Base-by-base conservation (phyloP, 1,284 basidiomycete species). In the Porphyrellus sp. region DNA sequence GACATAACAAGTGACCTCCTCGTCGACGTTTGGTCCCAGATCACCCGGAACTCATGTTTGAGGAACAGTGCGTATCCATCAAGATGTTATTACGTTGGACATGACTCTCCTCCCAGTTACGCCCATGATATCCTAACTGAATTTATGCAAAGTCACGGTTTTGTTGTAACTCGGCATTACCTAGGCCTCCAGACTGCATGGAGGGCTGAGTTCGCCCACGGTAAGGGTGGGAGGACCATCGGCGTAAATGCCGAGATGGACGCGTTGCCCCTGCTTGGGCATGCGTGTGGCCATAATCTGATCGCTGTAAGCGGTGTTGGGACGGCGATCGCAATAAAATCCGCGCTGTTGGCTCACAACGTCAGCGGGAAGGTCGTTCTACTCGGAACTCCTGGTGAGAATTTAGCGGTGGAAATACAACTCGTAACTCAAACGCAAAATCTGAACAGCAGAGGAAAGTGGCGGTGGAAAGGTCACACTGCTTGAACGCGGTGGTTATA, bases 241-340 rank as follows among this genome's bases (percentile, higher is more conserved):
- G 89, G 86, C 4, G 72, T 90, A 49, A 91, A 90, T 65, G 84
- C 86, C 38, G 58, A 75, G 67, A 86, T 86, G 79, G 85, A 86
- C 60, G 77, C 83, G 3, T 71, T 85, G n/a, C 79, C 77, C 16
- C 75, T 78, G 18, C 74, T 86, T 46, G 84, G 85, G 5, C 84
- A 93, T 68, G 91, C 86, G 0, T 93, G 91, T 62, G 91, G 91
- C 0, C 90, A 94, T 65, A 93, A 93, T 67, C 76, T 94, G 51
- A 94, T 94, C 53, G 90, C 90, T 28, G 83, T 89, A 52, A 79
- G 82, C 47, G 92, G 91, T 24, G 81, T 91, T 21, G 91, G 85
- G 12, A 80, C 89, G 15, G 85, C 91, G 8, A 69, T 91, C 46
- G 86, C 83, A 6, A 73, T 90, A 48, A 87, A 85, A 62, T 76